These are phyloP conservation scores for Pichia inconspicua DNA, from an alignment of 1,139 yeast species.

Conservation along the genomic window DNA sequence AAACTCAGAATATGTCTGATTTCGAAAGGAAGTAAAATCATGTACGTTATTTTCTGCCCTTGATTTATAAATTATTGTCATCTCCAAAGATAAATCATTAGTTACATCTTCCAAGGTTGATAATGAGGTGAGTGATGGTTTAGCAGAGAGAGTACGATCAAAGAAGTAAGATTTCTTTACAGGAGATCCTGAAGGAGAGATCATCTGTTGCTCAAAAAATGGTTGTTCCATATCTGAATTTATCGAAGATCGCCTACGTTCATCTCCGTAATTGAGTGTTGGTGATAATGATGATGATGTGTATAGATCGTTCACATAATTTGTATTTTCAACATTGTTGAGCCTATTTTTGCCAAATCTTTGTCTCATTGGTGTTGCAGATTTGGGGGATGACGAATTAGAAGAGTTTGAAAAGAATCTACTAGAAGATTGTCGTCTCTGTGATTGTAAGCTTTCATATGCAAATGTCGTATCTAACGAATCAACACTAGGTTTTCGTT, in stretches of 20 bases:
- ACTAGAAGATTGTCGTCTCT: not conserved
- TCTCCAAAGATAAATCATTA: conserved; percentile 17
- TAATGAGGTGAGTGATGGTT: conserved; percentile 1
- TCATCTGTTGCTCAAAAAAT: conserved; percentile 12
- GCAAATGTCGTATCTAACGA: not conserved
- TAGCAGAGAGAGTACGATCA: conserved; percentile 10
- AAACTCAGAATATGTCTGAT: conserved; percentile 21
- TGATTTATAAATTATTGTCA: conserved; percentile 22
- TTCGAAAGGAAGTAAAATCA: conserved; percentile 18
- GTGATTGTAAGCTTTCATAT: not conserved
- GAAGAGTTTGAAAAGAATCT: conserved; percentile 2
- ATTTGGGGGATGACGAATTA: not conserved
- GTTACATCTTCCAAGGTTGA: not conserved
- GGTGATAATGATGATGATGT: conserved; percentile 5
- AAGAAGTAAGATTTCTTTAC: conserved; percentile 1
- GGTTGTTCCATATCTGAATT: not conserved
- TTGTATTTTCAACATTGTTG: conserved; percentile 9
- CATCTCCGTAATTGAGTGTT: not conserved
- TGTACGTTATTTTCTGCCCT: conserved; percentile 21
- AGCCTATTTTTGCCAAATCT: conserved; percentile 7
- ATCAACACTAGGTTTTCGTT: not conserved
- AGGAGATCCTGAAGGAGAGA: conserved; percentile 5
- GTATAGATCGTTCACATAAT: not conserved
- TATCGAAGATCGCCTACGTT: not conserved
- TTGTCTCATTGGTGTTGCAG: conserved; percentile 2